Conservation (phyloP, 352 stramenopile genomes). For the Globisporangium nagaii region DNA sequence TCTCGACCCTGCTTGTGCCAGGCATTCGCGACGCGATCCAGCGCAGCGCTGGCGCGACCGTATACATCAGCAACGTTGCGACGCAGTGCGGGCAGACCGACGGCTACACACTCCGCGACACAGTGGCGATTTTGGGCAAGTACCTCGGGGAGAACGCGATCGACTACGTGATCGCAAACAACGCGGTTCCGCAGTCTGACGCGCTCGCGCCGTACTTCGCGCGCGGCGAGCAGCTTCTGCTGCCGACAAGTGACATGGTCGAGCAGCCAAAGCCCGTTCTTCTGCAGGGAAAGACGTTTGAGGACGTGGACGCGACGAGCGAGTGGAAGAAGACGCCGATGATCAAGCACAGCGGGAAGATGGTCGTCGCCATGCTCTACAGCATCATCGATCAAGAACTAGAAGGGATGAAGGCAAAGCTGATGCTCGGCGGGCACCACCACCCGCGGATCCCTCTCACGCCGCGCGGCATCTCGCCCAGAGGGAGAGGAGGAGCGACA, state of each 20-base stretch:
- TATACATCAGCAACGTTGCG: constrained; percentile 86
- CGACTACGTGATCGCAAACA: constrained; percentile 86
- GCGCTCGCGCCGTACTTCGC: constrained; percentile 61
- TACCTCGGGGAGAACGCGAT: constrained; percentile 74
- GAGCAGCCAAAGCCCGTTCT: constrained; percentile 54
- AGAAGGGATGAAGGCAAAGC: constrained; percentile 34
- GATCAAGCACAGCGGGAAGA: constrained; percentile 80
- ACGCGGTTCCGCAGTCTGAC: constrained; percentile 44
- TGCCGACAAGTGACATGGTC: constrained; percentile 58
- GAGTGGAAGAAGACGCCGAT: constrained; percentile 84
- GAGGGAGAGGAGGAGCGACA: not conserved
- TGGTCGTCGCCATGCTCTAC: constrained; percentile 78
- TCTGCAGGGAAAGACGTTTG: constrained; percentile 74
- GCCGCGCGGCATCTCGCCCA: not conserved
- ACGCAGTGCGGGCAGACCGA: constrained; percentile 82
- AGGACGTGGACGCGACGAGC: constrained; percentile 46
- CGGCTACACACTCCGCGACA: constrained; percentile 67
- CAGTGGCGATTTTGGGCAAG: constrained; percentile 49
- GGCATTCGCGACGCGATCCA: constrained; percentile 78
- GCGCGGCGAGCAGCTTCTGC: constrained; percentile 64
- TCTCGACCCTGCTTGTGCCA: constrained; percentile 69
- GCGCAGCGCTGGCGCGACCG: constrained; percentile 54
- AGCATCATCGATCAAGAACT: constrained; percentile 85
- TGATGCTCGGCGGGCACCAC: constrained; percentile 13
- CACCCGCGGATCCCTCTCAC: constrained; percentile 13